These are phyloP conservation scores for Marchantia paleacea DNA, from an alignment of 225 moss, liverwort and hornwort genomes.

Conservation along the genomic window DNA sequence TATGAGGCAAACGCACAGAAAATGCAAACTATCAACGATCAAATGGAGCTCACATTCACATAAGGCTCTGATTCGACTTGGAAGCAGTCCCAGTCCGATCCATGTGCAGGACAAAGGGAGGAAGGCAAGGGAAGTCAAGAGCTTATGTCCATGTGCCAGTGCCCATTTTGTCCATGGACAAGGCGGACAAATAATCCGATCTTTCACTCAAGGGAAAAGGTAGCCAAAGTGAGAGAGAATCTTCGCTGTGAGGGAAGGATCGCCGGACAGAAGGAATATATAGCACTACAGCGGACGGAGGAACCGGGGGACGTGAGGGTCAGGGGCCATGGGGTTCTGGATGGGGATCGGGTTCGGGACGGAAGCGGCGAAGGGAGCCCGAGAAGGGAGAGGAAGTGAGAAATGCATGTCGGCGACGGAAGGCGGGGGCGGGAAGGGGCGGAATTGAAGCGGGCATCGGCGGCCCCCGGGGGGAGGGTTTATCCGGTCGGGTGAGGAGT, in stretches of 20 bases:
- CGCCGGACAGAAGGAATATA: neutral
- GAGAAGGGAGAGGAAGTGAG: neutral
- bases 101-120: neutral
- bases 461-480: neutral
- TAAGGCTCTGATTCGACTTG: too few species aligned
- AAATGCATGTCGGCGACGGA: neutral
- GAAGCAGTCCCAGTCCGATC: neutral
- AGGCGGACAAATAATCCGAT: neutral
- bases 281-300: neutral
- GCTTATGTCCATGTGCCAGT: neutral
- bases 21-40: too few species aligned
- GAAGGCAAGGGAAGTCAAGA: neutral
- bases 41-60: too few species aligned
- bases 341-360: too few species aligned
- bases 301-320: neutral
- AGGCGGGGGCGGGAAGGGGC: neutral
- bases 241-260: neutral
- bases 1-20: too few species aligned
- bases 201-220: neutral
- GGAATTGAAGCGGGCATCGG: neutral
- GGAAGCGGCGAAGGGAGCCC: neutral
- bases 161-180: neutral
- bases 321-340: neutral
- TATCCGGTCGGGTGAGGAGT: conserved; percentile 3
- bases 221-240: neutral